Evolutionary conservation across 495 filamentous ascomycete species (phyloP), one percentile per base, ranked within the genome.

Genomic region (Daldinia grandis): DNA sequence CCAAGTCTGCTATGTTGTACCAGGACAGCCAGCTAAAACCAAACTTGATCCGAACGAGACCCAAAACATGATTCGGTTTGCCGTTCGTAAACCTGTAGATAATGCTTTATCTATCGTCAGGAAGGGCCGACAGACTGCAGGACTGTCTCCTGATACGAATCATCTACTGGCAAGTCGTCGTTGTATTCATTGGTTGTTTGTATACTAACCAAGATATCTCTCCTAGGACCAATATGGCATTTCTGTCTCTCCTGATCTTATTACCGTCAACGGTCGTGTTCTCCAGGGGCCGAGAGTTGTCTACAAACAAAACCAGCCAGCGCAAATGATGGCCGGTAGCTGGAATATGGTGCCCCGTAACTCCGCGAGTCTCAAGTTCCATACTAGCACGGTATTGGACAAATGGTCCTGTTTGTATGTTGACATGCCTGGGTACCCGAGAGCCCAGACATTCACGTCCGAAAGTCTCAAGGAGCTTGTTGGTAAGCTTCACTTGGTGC

Each of bases 41-140:
- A 84, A 88, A 72, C 80, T 91, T 27, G 72, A 71, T 37, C 81
- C 81, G 1, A 73, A 76, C 0, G 89, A 91, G 72, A 91, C 87
- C 0, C 68, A 75, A 1, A 66, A 79, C 0, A 91, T 92, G 87
- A 80, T 90, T 21, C 73, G 60, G 2, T 91, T 92, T 74, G 88
- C 90, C 1, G 87, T 86, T n/a, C 82, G 88, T 28, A 78, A 69
- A 31, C 90, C 90, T 0, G 80, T 76, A 0, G 76, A 83, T 51
- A 92, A 92, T 71, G 89, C 87, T 0, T 62, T 77, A 21, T 86
- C 85, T 0, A 92, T 93, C 66, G 76, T 84, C 12, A 77, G 65
- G 1, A 77, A 83, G 17, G 90, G 89, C n/a, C 77, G 25, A 38
- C 35, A 44, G n/a, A 63, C 54, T 40, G 62, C 50, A 51, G 72